phyloP scores from a whole-genome alignment of 2,329 filamentous ascomycete genomes.

The Exophiala sideris region DNA sequence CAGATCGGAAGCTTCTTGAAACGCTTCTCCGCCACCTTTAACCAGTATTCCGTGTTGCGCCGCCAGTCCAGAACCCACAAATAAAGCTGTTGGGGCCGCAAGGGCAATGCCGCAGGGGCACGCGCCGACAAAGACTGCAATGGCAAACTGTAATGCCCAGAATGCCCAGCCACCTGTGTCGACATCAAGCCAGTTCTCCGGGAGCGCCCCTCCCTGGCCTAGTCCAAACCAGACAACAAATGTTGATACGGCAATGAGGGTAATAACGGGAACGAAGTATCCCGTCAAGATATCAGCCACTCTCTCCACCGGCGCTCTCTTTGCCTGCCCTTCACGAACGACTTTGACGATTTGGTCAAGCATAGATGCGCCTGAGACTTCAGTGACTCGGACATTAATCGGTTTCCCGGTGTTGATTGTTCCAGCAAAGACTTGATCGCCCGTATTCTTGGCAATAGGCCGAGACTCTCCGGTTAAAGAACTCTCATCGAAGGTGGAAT shows the following conservation, averaged over 20 bases:
- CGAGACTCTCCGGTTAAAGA: conserved; percentile 98
- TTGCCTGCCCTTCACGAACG: conserved; percentile 93
- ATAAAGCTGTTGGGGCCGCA: conserved; percentile 91
- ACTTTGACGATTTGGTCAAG: conserved; percentile 95
- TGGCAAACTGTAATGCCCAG: conserved; percentile 95
- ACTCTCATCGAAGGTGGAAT: conserved; percentile 91
- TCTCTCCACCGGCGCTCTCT: conserved; percentile 85
- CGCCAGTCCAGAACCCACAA: conserved; percentile 93
- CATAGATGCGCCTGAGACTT: conserved; percentile 89
- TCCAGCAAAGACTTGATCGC: conserved; percentile 76
- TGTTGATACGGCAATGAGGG: conserved; percentile 75
- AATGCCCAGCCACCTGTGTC: conserved; percentile 85
- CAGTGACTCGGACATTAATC: conserved; percentile 83
- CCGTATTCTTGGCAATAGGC: conserved; percentile 83
- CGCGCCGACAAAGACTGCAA: conserved; percentile 95
- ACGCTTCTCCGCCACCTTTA: conserved; percentile 86
- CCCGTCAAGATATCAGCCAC: conserved; percentile 86
- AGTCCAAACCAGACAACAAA: conserved; percentile 92
- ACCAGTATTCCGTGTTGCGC: conserved; percentile 93
- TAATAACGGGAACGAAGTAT: conserved; percentile 87
- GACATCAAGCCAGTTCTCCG: conserved; percentile 75
- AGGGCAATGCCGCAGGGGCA: conserved; percentile 93
- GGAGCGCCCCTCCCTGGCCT: conserved; percentile 77
- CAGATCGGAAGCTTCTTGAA: conserved; percentile 85
- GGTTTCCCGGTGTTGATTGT: conserved; percentile 92